These are phyloP conservation scores for Gaertneriomyces sp. DNA, from an alignment of 192 early-diverging fungal genomes.

Conservation along the genomic window DNA sequence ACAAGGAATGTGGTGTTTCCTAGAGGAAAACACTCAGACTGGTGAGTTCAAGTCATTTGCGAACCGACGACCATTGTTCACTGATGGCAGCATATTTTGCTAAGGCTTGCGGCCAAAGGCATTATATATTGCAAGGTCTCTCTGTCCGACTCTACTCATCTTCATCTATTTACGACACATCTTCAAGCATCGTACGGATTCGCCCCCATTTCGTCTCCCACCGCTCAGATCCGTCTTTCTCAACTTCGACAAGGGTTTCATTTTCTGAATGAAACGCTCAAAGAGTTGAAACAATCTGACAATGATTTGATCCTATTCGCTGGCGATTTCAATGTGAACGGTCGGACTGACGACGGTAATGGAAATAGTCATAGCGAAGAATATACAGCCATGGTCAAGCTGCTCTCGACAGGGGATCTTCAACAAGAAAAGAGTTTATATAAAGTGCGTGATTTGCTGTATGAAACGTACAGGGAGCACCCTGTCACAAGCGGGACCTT, in stretches of 20 bases:
- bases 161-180: conserved; percentile 80
- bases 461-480: conserved; percentile 60
- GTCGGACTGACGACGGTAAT: conserved; percentile 13
- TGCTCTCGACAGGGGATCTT: conserved; percentile 7
- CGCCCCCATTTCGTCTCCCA: background rate
- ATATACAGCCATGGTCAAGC: conserved; percentile 28
- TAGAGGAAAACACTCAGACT: conserved; percentile 67
- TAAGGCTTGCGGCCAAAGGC: conserved; percentile 65
- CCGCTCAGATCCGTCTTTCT: conserved; percentile 40
- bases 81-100: conserved; percentile 12
- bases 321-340: conserved; percentile 73
- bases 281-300: conserved; percentile 49
- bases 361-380: conserved; percentile 20
- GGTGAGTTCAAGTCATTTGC: conserved; percentile 39
- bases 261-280: conserved; percentile 41
- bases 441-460: conserved; percentile 50
- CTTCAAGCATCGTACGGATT: conserved; percentile 51
- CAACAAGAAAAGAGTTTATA: background rate
- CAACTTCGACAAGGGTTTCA: conserved; percentile 45
- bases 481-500: conserved; percentile 57
- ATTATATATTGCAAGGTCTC: conserved; percentile 73
- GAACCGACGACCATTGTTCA: background rate
- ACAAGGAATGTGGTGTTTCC: conserved; percentile 58
- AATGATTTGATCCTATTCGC: conserved; percentile 59
- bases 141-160: conserved; percentile 38